Percentiles rank a stretch among this genome's conserved stretches.
phyloP scores from a whole-genome alignment of 1,139 yeast genomes.

The Spathaspora sp. region DNA sequence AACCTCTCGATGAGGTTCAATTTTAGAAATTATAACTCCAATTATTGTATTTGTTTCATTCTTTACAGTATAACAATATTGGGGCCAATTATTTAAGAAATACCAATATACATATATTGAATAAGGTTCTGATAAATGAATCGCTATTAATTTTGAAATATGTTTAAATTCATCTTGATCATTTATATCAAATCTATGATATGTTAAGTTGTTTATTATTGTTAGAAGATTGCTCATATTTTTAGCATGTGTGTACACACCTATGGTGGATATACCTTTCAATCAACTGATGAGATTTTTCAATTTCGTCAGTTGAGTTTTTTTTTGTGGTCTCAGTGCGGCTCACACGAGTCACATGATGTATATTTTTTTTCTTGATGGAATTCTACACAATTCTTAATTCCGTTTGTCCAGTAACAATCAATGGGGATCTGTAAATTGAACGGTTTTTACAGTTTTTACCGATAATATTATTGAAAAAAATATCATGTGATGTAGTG shows the following conservation, averaged over 20 bases:
- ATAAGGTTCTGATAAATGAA: constrained; percentile 47
- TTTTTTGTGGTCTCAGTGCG: neutral
- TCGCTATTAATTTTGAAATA: constrained; percentile 31
- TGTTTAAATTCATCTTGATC: constrained; percentile 30
- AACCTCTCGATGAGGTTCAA: constrained; percentile 73
- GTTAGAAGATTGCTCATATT: constrained; percentile 8
- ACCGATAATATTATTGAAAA: too few relatives aligned
- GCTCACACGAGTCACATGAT: neutral
- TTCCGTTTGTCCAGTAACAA: neutral
- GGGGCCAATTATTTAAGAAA: constrained; percentile 48
- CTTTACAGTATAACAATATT: constrained; percentile 42
- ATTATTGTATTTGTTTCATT: constrained; percentile 29
- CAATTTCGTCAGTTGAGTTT: neutral
- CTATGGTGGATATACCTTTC: too few relatives aligned
- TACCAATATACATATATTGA: constrained; percentile 51
- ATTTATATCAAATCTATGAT: constrained; percentile 23
- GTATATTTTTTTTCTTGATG: neutral
- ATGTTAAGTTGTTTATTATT: constrained; percentile 18
- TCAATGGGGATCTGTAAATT: neutral
- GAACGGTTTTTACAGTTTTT: neutral
- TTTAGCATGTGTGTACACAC: neutral
- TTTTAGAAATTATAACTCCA: constrained; percentile 84
- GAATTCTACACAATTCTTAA: neutral
- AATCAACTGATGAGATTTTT: neutral
- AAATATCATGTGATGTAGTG: too few relatives aligned